Evolutionary conservation across 1,284 basidiomycete species (phyloP).

Genomic region (Fistulina hepatica): DNA sequence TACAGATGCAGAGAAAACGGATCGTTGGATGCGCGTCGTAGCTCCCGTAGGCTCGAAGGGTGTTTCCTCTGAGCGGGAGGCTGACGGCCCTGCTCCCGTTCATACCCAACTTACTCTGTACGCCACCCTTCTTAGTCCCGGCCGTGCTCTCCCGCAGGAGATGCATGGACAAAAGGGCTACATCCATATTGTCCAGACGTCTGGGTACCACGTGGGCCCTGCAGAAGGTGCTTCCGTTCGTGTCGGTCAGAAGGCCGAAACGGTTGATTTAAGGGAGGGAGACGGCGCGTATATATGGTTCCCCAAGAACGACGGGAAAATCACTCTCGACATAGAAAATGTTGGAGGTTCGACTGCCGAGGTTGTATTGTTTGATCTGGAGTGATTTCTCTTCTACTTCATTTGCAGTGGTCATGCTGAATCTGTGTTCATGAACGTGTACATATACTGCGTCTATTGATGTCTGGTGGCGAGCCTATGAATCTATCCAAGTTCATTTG

Average conservation of each 20-base stretch:
- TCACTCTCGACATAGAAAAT: slow-evolving; percentile 41
- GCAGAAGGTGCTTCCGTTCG: slow-evolving; percentile 41
- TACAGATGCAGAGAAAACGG: slow-evolving; percentile 69
- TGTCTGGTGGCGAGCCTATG: too few relatives aligned
- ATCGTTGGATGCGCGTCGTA: slow-evolving; percentile 59
- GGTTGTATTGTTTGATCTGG: slow-evolving; percentile 55
- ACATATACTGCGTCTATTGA: too few relatives aligned
- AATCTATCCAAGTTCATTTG: too few relatives aligned
- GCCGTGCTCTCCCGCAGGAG: slow-evolving; percentile 39
- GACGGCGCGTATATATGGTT: slow-evolving; percentile 53
- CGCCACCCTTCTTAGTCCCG: slow-evolving; percentile 54
- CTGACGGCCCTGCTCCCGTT: slow-evolving; percentile 62
- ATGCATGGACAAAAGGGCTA: slow-evolving; percentile 47
- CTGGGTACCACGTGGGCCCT: slow-evolving; percentile 55
- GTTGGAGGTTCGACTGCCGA: slow-evolving; percentile 43
- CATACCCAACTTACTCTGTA: slow-evolving; percentile 50
- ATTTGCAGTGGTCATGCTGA: too few relatives aligned
- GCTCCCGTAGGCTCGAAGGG: slow-evolving; percentile 51
- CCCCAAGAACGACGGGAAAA: slow-evolving; percentile 24
- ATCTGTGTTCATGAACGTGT: too few relatives aligned
- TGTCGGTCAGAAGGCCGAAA: slow-evolving; percentile 30
- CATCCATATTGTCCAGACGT: slow-evolving; percentile 64
- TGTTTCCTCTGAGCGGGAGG: slow-evolving; percentile 53
- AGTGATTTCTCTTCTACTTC: slow-evolving; percentile 24
- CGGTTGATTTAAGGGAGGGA: slow-evolving; percentile 39